phyloP scores from a whole-genome alignment of 2,329 filamentous ascomycete species.

The Camillea tinctor region DNA sequence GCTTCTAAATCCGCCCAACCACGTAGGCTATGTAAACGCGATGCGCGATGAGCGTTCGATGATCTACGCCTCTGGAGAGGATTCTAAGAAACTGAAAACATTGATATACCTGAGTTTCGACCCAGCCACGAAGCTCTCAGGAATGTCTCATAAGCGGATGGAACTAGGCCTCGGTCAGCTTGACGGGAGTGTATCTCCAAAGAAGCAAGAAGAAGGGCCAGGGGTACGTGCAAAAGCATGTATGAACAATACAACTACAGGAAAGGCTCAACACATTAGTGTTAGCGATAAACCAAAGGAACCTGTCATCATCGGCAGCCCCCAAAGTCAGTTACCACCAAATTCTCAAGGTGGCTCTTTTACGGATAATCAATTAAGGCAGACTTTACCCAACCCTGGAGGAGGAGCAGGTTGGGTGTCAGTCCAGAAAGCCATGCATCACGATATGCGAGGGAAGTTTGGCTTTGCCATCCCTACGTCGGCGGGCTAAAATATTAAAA shows the following conservation, averaged over 20 bases:
- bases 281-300: neutral
- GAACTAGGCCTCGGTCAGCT: slow-evolving; percentile 22
- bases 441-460: slow-evolving; percentile 11
- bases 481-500: slow-evolving; percentile 4
- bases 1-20: slow-evolving; percentile 23
- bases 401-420: slow-evolving; percentile 12
- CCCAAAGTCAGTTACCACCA: slow-evolving; percentile 5
- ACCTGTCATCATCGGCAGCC: neutral
- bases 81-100: slow-evolving; percentile 16
- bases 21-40: slow-evolving; percentile 19
- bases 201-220: neutral
- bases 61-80: slow-evolving; percentile 26
- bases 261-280: too few relatives aligned
- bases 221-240: neutral
- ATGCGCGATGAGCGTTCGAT: slow-evolving; percentile 28
- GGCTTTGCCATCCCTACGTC: slow-evolving; percentile 12
- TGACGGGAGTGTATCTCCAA: slow-evolving; percentile 2
- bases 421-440: slow-evolving; percentile 19
- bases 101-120: slow-evolving; percentile 32
- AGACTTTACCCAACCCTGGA: slow-evolving; percentile 4
- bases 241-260: too few relatives aligned
- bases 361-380: slow-evolving; percentile 2
- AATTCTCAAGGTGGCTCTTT: slow-evolving; percentile 4
- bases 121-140: slow-evolving; percentile 23
- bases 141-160: slow-evolving; percentile 20